A percentile compares a stretch with the other conserved stretches of the same genome.
phyloP scores from a whole-genome alignment of 2,329 filamentous ascomycete genomes.

The Cercospora sp. region DNA sequence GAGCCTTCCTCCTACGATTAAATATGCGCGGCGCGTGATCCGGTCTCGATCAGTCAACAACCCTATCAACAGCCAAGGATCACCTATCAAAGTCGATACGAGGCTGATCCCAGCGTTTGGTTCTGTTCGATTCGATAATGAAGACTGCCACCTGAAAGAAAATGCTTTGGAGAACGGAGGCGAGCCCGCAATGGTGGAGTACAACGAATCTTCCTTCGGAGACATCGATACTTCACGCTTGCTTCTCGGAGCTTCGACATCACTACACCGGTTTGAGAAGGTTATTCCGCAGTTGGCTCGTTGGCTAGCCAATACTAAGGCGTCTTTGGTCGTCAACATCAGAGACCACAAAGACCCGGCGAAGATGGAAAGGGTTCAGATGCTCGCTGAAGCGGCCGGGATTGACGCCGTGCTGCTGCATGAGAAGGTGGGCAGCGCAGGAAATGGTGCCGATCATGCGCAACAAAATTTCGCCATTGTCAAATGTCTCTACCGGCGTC shows the following conservation, averaged over 20 bases:
- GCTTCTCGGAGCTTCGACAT: conserved; percentile 1
- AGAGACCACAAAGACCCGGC: background rate
- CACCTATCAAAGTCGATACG: background rate
- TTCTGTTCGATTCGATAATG: background rate
- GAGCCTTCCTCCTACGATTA: background rate
- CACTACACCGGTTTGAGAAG: background rate
- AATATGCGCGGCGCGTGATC: background rate
- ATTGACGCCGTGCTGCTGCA: background rate
- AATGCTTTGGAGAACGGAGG: background rate
- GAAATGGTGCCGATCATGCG: background rate
- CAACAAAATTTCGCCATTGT: conserved; percentile 4
- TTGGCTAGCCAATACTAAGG: conserved; percentile 3
- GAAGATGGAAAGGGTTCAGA: background rate
- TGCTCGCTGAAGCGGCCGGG: background rate
- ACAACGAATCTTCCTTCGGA: background rate
- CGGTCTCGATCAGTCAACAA: background rate
- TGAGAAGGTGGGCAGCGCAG: background rate
- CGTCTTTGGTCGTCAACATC: conserved; percentile 3
- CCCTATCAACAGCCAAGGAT: background rate
- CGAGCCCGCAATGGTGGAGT: background rate
- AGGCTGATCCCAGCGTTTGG: background rate
- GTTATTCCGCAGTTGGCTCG: conserved; percentile 5
- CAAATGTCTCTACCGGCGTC: background rate
- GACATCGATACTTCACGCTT: background rate
- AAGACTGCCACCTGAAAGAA: background rate